These are phyloP conservation scores for Pseudozyma hubeiensis DNA, from an alignment of 1,284 basidiomycete genomes.

Conservation along the genomic window DNA sequence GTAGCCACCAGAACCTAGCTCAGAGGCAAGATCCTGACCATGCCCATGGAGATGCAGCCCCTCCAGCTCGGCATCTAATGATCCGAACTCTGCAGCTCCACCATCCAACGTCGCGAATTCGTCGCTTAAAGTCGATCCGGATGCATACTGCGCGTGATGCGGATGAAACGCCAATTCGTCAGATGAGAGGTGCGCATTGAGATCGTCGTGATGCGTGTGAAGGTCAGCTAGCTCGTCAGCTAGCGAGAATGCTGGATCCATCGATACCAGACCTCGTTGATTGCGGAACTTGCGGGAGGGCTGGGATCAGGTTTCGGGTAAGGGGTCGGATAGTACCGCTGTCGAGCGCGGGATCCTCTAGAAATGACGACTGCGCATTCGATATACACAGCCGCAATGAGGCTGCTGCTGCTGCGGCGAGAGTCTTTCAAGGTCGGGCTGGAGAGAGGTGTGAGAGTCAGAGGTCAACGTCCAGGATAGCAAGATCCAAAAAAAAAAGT, in stretches of 20 bases:
- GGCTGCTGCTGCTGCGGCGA: too few species aligned
- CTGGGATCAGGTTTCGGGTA: not conserved
- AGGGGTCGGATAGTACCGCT: too few species aligned
- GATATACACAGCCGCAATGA: too few species aligned
- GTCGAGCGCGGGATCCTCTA: too few species aligned
- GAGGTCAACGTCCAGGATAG: too few species aligned
- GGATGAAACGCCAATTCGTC: slow-evolving; percentile 12
- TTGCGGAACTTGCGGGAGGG: not conserved
- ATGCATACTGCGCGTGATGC: not conserved
- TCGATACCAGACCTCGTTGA: not conserved
- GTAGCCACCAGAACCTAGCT: slow-evolving; percentile 1
- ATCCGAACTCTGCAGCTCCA: not conserved
- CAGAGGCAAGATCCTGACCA: slow-evolving; percentile 11
- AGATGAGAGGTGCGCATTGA: not conserved
- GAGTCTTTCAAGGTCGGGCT: too few species aligned
- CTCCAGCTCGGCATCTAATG: slow-evolving; percentile 15
- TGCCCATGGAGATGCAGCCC: slow-evolving; percentile 4
- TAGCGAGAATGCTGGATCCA: slow-evolving; percentile 48
- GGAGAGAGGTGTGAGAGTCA: too few species aligned
- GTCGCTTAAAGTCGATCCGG: not conserved
- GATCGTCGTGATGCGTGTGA: not conserved
- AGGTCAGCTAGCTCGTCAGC: slow-evolving; percentile 26
- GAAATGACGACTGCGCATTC: too few species aligned
- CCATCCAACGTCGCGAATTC: not conserved
- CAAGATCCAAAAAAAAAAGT: slow-evolving; percentile 1